Conservation (phyloP, 495 filamentous ascomycete species). For the Podospora pseudoanserina region DNA sequence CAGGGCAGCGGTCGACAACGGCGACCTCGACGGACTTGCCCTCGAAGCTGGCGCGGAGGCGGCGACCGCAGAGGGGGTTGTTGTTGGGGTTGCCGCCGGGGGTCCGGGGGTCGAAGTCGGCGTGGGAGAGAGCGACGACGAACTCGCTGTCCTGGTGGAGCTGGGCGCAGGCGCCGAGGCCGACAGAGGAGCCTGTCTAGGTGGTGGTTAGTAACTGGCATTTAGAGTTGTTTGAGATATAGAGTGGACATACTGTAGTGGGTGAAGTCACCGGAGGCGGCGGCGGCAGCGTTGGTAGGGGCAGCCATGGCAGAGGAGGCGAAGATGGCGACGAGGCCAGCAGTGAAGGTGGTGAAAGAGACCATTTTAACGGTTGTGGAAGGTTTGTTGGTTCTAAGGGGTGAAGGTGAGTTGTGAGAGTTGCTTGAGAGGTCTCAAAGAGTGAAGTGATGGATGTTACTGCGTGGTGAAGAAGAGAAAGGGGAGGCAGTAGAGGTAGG, state of each 20-base stretch:
- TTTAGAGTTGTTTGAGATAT: neutral
- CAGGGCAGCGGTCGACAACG: constrained; percentile 28
- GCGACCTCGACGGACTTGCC: constrained; percentile 29
- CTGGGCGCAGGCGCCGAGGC: constrained; percentile 9
- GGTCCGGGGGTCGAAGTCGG: constrained; percentile 17
- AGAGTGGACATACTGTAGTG: neutral
- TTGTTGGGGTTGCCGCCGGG: constrained; percentile 35
- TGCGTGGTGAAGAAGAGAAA: too few relatives aligned
- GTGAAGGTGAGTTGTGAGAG: too few relatives aligned
- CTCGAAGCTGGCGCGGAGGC: constrained; percentile 24
- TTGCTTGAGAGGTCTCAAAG: too few relatives aligned
- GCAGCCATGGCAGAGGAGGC: neutral
- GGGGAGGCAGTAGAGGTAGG: too few relatives aligned
- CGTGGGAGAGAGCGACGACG: neutral
- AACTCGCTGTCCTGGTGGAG: constrained; percentile 5
- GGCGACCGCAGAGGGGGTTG: constrained; percentile 29
- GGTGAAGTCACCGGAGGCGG: neutral
- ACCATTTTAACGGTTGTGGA: constrained; percentile 4
- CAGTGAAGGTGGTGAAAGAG: neutral
- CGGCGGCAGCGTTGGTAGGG: neutral
- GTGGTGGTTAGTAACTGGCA: neutral
- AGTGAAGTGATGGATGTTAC: too few relatives aligned
- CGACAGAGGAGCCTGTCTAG: neutral
- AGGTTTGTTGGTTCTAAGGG: neutral
- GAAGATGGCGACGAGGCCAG: neutral